These are phyloP conservation scores for Alternaria longipes DNA, from an alignment of 2,329 filamentous ascomycete species.

Conservation along the genomic window DNA sequence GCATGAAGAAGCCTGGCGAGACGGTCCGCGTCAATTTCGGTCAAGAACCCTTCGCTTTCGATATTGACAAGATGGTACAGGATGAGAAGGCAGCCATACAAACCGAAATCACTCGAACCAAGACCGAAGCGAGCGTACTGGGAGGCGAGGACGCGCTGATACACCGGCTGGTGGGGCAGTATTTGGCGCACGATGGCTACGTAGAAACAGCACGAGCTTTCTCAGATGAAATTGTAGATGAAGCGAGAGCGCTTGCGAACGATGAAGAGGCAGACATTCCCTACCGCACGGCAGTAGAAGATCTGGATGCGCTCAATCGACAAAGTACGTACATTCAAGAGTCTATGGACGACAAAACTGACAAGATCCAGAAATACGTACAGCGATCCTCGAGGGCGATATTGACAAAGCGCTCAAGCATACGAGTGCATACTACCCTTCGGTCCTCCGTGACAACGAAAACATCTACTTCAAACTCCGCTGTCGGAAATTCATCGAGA, in stretches of 20 bases:
- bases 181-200: constrained; percentile 93
- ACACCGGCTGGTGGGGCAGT: constrained; percentile 85
- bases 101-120: constrained; percentile 41
- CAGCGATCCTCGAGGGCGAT: constrained; percentile 88
- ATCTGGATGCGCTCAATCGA: constrained; percentile 84
- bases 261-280: constrained; percentile 59
- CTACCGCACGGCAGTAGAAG: constrained; percentile 75
- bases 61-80: constrained; percentile 83
- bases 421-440: constrained; percentile 80
- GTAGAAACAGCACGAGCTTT: constrained; percentile 92
- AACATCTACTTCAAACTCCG: constrained; percentile 87
- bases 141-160: constrained; percentile 80
- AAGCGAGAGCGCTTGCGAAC: constrained; percentile 74
- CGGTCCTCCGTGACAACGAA: constrained; percentile 80
- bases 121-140: constrained; percentile 21
- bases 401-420: constrained; percentile 89
- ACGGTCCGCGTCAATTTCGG: constrained; percentile 70
- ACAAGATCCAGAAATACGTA: constrained; percentile 74
- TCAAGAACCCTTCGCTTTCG: constrained; percentile 81
- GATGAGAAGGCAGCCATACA: constrained; percentile 48
- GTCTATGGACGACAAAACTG: constrained; percentile 3
- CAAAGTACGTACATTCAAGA: constrained; percentile 69
- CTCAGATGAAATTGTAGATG: constrained; percentile 78
- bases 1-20: constrained; percentile 71
- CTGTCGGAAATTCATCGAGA: constrained; percentile 94